These are phyloP conservation scores for Blastocystis hominis DNA, from an alignment of 352 stramenopile genomes.

Conservation along the genomic window DNA sequence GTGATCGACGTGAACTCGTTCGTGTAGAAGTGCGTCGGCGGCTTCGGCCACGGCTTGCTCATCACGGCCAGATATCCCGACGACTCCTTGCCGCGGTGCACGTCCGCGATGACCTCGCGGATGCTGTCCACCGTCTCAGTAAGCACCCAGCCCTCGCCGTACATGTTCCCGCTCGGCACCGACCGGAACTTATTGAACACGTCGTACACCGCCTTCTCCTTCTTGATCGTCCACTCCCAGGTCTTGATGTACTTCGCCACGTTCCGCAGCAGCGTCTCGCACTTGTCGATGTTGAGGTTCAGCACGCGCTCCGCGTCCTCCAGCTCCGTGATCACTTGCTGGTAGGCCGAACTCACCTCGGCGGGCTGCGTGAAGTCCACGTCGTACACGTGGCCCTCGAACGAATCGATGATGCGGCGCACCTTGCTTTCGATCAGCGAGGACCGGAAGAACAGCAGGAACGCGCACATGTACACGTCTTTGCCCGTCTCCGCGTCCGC, in stretches of 20 bases:
- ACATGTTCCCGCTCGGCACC: conserved; percentile 89
- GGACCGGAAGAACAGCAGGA: conserved; percentile 79
- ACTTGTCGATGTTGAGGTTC: conserved; percentile 85
- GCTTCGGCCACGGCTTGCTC: conserved; percentile 83
- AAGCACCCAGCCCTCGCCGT: conserved; percentile 90
- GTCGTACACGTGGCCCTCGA: conserved; percentile 85
- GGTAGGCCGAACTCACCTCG: conserved; percentile 71
- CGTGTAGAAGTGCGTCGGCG: conserved; percentile 92
- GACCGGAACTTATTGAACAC: conserved; percentile 91
- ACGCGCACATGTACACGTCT: conserved; percentile 75
- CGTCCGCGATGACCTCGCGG: conserved; percentile 67
- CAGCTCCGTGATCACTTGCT: conserved; percentile 83
- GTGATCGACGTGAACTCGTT: conserved; percentile 97
- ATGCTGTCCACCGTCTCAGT: conserved; percentile 66
- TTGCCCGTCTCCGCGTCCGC: conserved; percentile 76
- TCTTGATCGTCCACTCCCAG: conserved; percentile 91
- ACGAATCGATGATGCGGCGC: conserved; percentile 94
- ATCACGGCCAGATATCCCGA: conserved; percentile 82
- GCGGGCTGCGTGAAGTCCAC: conserved; percentile 82
- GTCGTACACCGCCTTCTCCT: conserved; percentile 93
- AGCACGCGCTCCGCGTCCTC: conserved; percentile 89
- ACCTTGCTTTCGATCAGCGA: conserved; percentile 89
- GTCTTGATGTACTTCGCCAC: conserved; percentile 80
- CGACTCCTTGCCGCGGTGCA: conserved; percentile 85
- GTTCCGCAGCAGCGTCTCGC: conserved; percentile 81